phyloP scores from a whole-genome alignment of 129 eudicot species.

The Helianthus tuberosus region DNA sequence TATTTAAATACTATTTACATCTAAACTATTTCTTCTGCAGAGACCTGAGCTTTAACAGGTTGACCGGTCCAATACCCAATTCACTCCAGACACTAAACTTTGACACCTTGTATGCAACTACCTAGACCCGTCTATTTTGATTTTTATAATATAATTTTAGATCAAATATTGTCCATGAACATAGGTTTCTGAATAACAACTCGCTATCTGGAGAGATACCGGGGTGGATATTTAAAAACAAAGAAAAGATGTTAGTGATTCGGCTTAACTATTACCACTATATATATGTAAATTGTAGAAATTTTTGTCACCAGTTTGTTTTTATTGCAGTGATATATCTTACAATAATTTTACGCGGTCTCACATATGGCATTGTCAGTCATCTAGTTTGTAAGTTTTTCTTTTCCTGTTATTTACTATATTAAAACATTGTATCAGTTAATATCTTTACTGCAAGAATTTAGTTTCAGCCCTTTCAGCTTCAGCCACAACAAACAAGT shows the following conservation, averaged over 20 bases:
- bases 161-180: slow-evolving; percentile 10
- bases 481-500: slow-evolving; percentile 44
- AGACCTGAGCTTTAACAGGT: slow-evolving; percentile 1
- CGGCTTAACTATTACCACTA: neutral
- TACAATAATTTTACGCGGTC: no score
- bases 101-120: slow-evolving; percentile 23
- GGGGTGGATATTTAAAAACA: slow-evolving; percentile 43
- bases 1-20: neutral
- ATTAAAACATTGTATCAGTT: neutral
- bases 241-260: slow-evolving; percentile 43
- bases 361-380: slow-evolving; percentile 37
- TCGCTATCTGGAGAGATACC: slow-evolving; percentile 62
- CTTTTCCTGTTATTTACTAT: neutral
- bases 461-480: slow-evolving; percentile 61
- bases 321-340: slow-evolving; percentile 58
- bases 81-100: neutral
- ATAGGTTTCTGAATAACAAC: slow-evolving; percentile 63
- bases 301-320: neutral
- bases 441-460: slow-evolving; percentile 51
- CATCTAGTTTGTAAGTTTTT: slow-evolving; percentile 54
- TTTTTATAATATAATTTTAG: neutral
- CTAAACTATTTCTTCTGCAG: neutral
- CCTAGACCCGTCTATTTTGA: slow-evolving; percentile 11
- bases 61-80: neutral
- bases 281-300: neutral